These are phyloP conservation scores for Pseudogymnoascus sp. DNA, from an alignment of 2,329 filamentous ascomycete species.

Conservation along the genomic window DNA sequence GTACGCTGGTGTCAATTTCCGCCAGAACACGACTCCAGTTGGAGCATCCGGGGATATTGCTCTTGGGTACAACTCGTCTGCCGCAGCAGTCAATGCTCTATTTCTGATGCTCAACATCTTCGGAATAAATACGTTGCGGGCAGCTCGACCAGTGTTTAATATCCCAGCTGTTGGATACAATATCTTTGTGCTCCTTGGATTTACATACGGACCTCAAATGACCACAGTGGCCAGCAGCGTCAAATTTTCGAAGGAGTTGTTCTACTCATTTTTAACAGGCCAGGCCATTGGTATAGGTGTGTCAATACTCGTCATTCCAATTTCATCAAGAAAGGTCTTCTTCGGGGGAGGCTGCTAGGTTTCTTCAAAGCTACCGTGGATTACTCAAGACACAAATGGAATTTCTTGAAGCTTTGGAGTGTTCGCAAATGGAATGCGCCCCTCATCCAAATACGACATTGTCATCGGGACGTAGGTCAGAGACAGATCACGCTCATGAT, in stretches of 20 bases:
- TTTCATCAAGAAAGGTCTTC: constrained; percentile 55
- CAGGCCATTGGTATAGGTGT: constrained; percentile 49
- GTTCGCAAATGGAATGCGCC: constrained; percentile 48
- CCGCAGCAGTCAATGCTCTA: constrained; percentile 56
- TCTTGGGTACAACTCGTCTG: constrained; percentile 56
- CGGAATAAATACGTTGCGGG: constrained; percentile 53
- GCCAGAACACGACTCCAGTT: constrained; percentile 43
- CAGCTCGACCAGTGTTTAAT: constrained; percentile 55
- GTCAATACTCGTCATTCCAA: constrained; percentile 55
- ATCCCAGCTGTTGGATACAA: constrained; percentile 60
- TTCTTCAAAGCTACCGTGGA: constrained; percentile 46
- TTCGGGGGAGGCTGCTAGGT: constrained; percentile 50
- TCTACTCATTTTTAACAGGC: constrained; percentile 41
- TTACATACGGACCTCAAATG: constrained; percentile 52
- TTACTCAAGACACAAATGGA: constrained; percentile 49
- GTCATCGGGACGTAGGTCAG: not conserved
- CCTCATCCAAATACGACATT: constrained; percentile 23
- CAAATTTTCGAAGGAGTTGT: constrained; percentile 46
- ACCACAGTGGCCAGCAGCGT: constrained; percentile 44
- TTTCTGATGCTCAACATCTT: constrained; percentile 64
- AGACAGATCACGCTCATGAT: not conserved
- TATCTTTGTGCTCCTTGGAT: constrained; percentile 56
- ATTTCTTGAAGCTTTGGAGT: constrained; percentile 32
- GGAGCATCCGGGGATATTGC: constrained; percentile 23
- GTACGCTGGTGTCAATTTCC: constrained; percentile 55